Evolutionary conservation across 2,329 filamentous ascomycete genomes (phyloP).

Genomic region (Hymenoscyphus salicellus): DNA sequence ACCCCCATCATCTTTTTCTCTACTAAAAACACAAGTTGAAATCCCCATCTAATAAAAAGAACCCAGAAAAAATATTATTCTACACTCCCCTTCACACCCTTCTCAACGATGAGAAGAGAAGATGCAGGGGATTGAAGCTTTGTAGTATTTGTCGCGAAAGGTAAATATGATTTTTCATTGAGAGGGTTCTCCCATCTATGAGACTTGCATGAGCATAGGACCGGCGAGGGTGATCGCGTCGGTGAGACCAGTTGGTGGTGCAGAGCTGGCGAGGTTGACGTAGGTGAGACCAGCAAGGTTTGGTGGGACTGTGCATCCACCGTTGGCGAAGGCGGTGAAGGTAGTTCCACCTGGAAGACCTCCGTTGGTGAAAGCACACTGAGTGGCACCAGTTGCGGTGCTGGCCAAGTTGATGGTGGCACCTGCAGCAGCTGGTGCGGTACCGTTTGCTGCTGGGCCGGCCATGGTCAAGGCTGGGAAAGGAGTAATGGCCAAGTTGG

Average conservation of each 20-base stretch:
- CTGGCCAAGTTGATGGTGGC: slow-evolving; percentile 45
- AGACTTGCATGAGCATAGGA: slow-evolving; percentile 52
- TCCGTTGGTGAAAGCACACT: slow-evolving; percentile 67
- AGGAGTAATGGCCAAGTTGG: slow-evolving; percentile 60
- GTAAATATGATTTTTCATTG: not conserved
- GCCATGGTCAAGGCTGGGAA: slow-evolving; percentile 59
- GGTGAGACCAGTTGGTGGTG: slow-evolving; percentile 51
- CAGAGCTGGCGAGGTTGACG: slow-evolving; percentile 59
- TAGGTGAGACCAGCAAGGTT: slow-evolving; percentile 63
- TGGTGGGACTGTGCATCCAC: slow-evolving; percentile 59
- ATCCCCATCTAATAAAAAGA: slow-evolving; percentile 1
- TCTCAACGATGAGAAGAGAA: not conserved
- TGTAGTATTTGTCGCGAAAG: slow-evolving; percentile 1
- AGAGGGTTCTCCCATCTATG: slow-evolving; percentile 20
- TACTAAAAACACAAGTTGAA: not conserved
- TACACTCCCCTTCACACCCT: not conserved
- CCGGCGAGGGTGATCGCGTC: slow-evolving; percentile 66
- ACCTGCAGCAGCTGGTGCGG: slow-evolving; percentile 43
- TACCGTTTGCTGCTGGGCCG: slow-evolving; percentile 37
- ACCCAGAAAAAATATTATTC: not conserved
- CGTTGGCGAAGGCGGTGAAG: slow-evolving; percentile 56
- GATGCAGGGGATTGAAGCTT: not conserved
- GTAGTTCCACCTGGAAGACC: slow-evolving; percentile 54
- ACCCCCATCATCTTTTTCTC: not conserved
- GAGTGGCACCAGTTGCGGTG: slow-evolving; percentile 50